Percentiles rank a stretch among this genome's conserved stretches.
Conservation (phyloP, 768 basidiomycete species). For the Roridomyces roridus region DNA sequence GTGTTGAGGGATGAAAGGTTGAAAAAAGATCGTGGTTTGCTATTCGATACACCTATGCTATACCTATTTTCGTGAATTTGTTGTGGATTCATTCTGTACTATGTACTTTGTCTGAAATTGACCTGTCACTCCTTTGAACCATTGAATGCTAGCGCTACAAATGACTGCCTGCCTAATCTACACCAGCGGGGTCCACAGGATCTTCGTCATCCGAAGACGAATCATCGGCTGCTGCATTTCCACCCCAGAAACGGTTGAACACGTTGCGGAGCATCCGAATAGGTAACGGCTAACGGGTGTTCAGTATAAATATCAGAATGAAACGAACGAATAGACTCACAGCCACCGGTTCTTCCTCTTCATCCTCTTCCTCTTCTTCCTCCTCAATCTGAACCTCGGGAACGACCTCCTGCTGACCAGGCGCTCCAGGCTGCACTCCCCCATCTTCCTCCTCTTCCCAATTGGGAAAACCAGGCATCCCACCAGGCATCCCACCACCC, state of each 20-base stretch:
- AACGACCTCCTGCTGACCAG: constrained; percentile 19
- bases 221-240: constrained; percentile 37
- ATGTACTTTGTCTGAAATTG: no score
- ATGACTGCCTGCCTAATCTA: constrained; percentile 18
- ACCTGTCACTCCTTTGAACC: no score
- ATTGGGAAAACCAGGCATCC: constrained; percentile 40
- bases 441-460: constrained; percentile 32
- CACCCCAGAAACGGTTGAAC: constrained; percentile 64
- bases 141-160: no score
- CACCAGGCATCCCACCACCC: constrained; percentile 56
- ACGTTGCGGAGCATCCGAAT: constrained; percentile 63
- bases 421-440: no score
- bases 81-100: no score
- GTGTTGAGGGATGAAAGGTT: no score
- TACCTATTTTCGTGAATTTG: no score
- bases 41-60: no score
- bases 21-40: no score
- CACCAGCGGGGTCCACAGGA: constrained; percentile 25
- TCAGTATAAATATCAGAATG: no score
- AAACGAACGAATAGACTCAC: constrained; percentile 42
- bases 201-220: constrained; percentile 45
- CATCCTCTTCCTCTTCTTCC: constrained; percentile 46
- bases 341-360: constrained; percentile 54
- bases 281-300: constrained; percentile 64
- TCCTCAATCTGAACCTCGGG: constrained; percentile 35